Evolutionary conservation across 2,329 filamentous ascomycete genomes (phyloP).

Genomic region (Pseudogymnoascus sp.): DNA sequence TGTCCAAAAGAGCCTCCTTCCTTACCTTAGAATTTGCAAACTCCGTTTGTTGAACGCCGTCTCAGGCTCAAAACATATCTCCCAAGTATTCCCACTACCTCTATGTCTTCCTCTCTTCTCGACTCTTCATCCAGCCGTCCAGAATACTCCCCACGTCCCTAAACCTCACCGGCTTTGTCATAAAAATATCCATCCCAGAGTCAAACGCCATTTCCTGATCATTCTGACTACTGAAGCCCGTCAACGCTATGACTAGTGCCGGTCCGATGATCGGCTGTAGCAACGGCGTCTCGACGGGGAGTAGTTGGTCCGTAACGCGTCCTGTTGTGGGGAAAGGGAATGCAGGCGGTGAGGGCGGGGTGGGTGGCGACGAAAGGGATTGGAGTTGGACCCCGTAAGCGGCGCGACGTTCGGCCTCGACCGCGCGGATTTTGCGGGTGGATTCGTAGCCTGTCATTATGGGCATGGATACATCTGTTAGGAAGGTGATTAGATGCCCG

Average conservation of each 20-base stretch:
- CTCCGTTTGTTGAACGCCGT: not conserved
- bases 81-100: not conserved
- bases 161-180: conserved; percentile 41
- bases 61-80: not conserved
- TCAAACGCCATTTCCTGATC: conserved; percentile 41
- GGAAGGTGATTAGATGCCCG: conserved; percentile 20
- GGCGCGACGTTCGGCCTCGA: conserved; percentile 32
- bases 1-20: not conserved
- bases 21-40: not conserved
- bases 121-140: conserved; percentile 16
- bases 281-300: conserved; percentile 28
- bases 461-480: conserved; percentile 46
- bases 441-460: conserved; percentile 43
- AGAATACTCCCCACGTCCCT: conserved; percentile 19
- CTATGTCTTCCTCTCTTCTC: not conserved
- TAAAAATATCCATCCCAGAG: conserved; percentile 45
- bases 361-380: conserved; percentile 11
- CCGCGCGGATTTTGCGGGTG: conserved; percentile 39
- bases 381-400: conserved; percentile 18
- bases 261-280: conserved; percentile 13
- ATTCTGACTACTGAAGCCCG: conserved; percentile 41
- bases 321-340: conserved; percentile 8
- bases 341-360: conserved; percentile 5
- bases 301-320: not conserved
- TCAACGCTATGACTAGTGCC: conserved; percentile 43